Conservation (phyloP, 768 basidiomycete species). For the Phlebiopsis flavidoalba region DNA sequence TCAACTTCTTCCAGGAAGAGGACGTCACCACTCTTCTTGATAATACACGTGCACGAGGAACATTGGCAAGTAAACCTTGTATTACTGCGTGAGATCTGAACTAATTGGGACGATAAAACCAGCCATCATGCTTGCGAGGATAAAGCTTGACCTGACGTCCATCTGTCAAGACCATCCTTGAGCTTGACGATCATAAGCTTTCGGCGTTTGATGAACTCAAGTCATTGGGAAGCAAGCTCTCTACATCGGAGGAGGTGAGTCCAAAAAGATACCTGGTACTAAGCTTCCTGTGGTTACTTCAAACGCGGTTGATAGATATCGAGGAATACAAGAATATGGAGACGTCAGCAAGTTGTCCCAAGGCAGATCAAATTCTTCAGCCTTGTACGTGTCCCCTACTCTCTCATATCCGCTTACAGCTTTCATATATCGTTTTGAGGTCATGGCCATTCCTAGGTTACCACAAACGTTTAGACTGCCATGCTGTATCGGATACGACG, state of each 20-base stretch:
- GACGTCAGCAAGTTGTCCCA: conserved; percentile 71
- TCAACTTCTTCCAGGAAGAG: conserved; percentile 43
- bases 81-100: neutral
- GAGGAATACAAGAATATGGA: conserved; percentile 62
- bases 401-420: neutral
- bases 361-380: conserved; percentile 81
- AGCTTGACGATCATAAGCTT: conserved; percentile 63
- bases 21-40: conserved; percentile 69
- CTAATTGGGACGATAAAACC: conserved; percentile 4
- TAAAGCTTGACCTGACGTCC: conserved; percentile 57
- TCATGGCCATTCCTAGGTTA: conserved; percentile 74
- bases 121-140: conserved; percentile 83
- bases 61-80: conserved; percentile 45
- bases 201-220: conserved; percentile 67
- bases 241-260: conserved; percentile 76
- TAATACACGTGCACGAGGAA: conserved; percentile 81
- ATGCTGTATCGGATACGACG: conserved; percentile 85
- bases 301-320: conserved; percentile 39
- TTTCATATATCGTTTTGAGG: conserved; percentile 36
- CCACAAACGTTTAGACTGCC: conserved; percentile 65
- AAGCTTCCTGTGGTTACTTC: neutral
- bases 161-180: conserved; percentile 71
- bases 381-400: conserved; percentile 47
- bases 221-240: conserved; percentile 67
- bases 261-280: neutral